A percentile compares a stretch with the other conserved stretches of the same genome.
Conservation (phyloP, 345 rosid species). For the Eucalyptus camaldulensis region DNA sequence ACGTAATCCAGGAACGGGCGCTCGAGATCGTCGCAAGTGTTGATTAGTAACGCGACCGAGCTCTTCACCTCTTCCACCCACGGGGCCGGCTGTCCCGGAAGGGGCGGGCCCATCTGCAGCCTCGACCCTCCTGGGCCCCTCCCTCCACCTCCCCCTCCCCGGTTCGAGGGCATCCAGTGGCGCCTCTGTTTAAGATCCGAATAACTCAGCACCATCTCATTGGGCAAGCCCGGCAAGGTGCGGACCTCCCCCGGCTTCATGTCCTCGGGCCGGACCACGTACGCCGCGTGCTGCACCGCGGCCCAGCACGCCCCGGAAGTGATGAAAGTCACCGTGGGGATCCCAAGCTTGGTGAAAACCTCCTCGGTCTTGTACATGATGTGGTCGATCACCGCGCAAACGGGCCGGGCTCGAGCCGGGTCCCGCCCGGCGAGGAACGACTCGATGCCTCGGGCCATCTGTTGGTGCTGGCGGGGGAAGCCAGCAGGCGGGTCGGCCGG, state of each 20-base stretch:
- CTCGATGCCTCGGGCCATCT: slow-evolving; percentile 7
- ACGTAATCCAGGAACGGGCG: slow-evolving; percentile 25
- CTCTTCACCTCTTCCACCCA: slow-evolving; percentile 23
- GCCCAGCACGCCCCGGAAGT: slow-evolving; percentile 39
- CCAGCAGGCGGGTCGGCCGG: accelerated
- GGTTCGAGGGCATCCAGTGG: background rate
- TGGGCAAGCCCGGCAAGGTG: slow-evolving; percentile 20
- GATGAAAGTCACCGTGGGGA: slow-evolving; percentile 20
- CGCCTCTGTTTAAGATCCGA: slow-evolving; percentile 18
- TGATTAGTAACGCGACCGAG: slow-evolving; percentile 13
- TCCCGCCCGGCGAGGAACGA: background rate
- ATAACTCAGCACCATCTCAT: slow-evolving; percentile 19
- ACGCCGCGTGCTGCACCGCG: slow-evolving; percentile 27
- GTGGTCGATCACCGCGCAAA: slow-evolving; percentile 27
- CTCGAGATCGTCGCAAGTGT: slow-evolving; percentile 32
- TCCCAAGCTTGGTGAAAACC: slow-evolving; percentile 3
- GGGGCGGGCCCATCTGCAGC: slow-evolving; percentile 13
- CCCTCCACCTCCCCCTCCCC: background rate
- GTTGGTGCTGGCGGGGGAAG: background rate
- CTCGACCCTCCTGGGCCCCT: background rate
- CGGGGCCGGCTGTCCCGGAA: slow-evolving; percentile 19
- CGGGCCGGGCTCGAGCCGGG: background rate
- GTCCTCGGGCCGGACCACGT: slow-evolving; percentile 14
- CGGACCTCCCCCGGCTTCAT: slow-evolving; percentile 19
- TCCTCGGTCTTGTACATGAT: slow-evolving; percentile 21